A percentile compares a stretch with the other conserved stretches of the same genome.
Conservation (phyloP, 2,329 filamentous ascomycete species). For the Blastomyces parvus region DNA sequence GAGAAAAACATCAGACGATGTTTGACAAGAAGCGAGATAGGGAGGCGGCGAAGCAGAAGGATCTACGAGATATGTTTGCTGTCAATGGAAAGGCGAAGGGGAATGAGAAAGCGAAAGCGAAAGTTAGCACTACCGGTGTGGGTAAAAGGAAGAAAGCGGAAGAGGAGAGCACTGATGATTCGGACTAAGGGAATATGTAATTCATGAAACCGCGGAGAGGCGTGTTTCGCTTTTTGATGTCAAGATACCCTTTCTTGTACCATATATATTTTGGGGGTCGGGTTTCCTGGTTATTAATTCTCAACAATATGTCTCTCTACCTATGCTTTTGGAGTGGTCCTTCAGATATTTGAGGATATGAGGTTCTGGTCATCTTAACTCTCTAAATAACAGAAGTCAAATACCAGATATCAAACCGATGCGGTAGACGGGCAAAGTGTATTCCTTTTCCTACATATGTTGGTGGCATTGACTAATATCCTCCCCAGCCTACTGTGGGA, state of each 20-base stretch:
- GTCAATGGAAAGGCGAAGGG: slow-evolving; percentile 3
- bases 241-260: not conserved
- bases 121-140: not conserved
- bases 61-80: slow-evolving; percentile 23
- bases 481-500: not conserved
- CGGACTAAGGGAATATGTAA: not conserved
- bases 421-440: not conserved
- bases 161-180: not conserved
- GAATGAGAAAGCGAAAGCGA: not conserved
- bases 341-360: not conserved
- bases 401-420: not conserved
- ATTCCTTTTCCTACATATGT: not conserved
- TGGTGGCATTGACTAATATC: not conserved
- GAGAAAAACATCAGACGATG: slow-evolving; percentile 66
- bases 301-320: not conserved
- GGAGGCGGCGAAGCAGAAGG: slow-evolving; percentile 39
- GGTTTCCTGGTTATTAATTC: not conserved
- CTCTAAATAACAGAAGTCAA: not conserved
- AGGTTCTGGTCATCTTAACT: not conserved
- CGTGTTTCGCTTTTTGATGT: not conserved
- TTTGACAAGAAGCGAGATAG: slow-evolving; percentile 64
- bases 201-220: not conserved
- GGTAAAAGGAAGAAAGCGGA: not conserved
- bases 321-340: not conserved
- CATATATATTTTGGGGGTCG: too few species aligned